These are phyloP conservation scores for Entomortierella lignicola DNA, from an alignment of 192 early-diverging fungal species.

Conservation along the genomic window DNA sequence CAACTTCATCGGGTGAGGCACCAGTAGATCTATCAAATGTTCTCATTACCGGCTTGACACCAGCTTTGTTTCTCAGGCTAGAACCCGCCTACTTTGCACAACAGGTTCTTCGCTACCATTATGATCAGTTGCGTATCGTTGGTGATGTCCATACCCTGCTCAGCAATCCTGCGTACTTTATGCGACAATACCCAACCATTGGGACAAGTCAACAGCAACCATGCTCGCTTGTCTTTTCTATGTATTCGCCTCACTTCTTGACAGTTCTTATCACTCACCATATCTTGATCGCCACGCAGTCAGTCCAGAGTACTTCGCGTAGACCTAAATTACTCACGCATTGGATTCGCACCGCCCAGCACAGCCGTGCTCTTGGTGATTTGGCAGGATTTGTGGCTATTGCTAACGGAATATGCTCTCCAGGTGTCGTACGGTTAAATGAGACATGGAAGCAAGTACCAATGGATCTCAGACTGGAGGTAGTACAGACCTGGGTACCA, in stretches of 20 bases:
- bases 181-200: conserved; percentile 51
- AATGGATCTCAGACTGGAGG: conserved; percentile 57
- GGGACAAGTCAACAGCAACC: conserved; percentile 31
- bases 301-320: conserved; percentile 59
- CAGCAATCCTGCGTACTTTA: conserved; percentile 40
- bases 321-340: conserved; percentile 69
- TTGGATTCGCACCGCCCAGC: conserved; percentile 75
- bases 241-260: conserved; percentile 75
- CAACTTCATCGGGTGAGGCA: neutral
- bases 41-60: conserved; percentile 69
- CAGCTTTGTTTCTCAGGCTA: conserved; percentile 70
- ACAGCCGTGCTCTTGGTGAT: conserved; percentile 66
- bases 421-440: conserved; percentile 71
- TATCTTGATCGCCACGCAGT: conserved; percentile 66
- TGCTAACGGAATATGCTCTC: conserved; percentile 74
- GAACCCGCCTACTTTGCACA: conserved; percentile 70
- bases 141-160: conserved; percentile 9
- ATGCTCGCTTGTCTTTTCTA: conserved; percentile 52
- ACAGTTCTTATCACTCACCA: conserved; percentile 76
- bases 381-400: conserved; percentile 74
- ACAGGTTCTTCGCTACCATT: conserved; percentile 78
- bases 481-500: conserved; percentile 70
- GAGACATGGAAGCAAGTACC: conserved; percentile 78
- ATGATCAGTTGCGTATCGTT: conserved; percentile 21
- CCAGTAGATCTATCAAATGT: conserved; percentile 61